Evolutionary conservation across 495 filamentous ascomycete species (phyloP).

Genomic region (Neurospora sp.): DNA sequence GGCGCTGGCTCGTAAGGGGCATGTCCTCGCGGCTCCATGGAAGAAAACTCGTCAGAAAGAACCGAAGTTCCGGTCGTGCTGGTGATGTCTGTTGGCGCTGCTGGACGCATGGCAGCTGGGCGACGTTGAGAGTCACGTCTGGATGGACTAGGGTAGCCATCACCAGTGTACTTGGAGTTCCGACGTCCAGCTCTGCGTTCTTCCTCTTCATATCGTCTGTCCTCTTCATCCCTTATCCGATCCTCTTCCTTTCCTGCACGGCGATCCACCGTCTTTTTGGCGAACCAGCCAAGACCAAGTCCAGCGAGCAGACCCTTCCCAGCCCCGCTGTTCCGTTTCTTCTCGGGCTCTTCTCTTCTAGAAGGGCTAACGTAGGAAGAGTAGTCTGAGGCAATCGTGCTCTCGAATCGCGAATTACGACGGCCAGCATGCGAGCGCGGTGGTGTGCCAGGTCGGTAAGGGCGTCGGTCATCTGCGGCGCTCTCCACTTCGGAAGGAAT

Average conservation of each 20-base stretch:
- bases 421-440: constrained; percentile 30
- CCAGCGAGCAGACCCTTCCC: constrained; percentile 55
- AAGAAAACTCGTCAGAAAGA: constrained; percentile 29
- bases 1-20: constrained; percentile 21
- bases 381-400: constrained; percentile 35
- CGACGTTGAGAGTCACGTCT: constrained; percentile 37
- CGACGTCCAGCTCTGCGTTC: constrained; percentile 31
- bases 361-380: constrained; percentile 41
- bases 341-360: constrained; percentile 22
- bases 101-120: constrained; percentile 21
- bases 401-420: constrained; percentile 27
- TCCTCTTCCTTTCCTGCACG: constrained; percentile 53
- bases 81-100: constrained; percentile 23
- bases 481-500: constrained; percentile 29
- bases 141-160: constrained; percentile 49
- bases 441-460: constrained; percentile 30
- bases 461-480: constrained; percentile 22
- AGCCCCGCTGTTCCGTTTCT: constrained; percentile 18
- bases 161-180: constrained; percentile 42
- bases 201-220: constrained; percentile 38
- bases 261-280: constrained; percentile 51
- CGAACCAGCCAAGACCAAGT: constrained; percentile 56
- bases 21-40: constrained; percentile 23
- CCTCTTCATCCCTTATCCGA: constrained; percentile 50
- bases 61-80: constrained; percentile 17